These are phyloP conservation scores for Pleurotus sapidus DNA, from an alignment of 768 basidiomycete genomes.

Conservation along the genomic window DNA sequence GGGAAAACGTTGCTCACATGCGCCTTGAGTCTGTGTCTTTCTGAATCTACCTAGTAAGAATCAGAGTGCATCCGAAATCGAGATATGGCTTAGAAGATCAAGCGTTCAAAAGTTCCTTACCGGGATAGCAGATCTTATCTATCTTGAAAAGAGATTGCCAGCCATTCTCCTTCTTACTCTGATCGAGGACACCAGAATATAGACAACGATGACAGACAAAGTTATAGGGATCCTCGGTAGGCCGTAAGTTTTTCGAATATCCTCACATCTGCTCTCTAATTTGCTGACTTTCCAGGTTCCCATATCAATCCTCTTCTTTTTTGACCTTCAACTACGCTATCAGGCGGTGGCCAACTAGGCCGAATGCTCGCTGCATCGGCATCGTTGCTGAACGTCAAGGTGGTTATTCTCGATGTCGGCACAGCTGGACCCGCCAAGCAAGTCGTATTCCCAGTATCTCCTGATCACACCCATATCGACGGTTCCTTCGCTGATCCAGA, in stretches of 20 bases:
- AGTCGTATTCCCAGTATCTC: conserved; percentile 54
- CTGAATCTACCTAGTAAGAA: too few species aligned
- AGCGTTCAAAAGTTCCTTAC: too few species aligned
- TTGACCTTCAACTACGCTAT: conserved; percentile 14
- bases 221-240: conserved; percentile 51
- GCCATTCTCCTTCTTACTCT: too few species aligned
- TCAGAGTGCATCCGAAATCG: too few species aligned
- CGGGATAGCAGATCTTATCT: too few species aligned
- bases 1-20: too few species aligned
- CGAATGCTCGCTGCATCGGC: conserved; percentile 95
- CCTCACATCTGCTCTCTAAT: background rate
- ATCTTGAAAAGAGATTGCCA: too few species aligned
- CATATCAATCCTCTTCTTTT: conserved; percentile 9
- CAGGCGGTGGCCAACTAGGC: conserved; percentile 96
- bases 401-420: conserved; percentile 84
- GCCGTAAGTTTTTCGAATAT: conserved; percentile 28
- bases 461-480: conserved; percentile 66
- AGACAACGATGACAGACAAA: conserved; percentile 36
- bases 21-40: too few species aligned
- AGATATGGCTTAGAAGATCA: too few species aligned
- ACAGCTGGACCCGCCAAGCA: conserved; percentile 88
- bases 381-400: conserved; percentile 78
- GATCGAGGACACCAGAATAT: too few species aligned
- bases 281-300: background rate
- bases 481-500: conserved; percentile 83